A percentile compares a stretch with the other conserved stretches of the same genome.
Conservation (phyloP, 2,329 filamentous ascomycete species). For the Penicillium sclerotigenum region DNA sequence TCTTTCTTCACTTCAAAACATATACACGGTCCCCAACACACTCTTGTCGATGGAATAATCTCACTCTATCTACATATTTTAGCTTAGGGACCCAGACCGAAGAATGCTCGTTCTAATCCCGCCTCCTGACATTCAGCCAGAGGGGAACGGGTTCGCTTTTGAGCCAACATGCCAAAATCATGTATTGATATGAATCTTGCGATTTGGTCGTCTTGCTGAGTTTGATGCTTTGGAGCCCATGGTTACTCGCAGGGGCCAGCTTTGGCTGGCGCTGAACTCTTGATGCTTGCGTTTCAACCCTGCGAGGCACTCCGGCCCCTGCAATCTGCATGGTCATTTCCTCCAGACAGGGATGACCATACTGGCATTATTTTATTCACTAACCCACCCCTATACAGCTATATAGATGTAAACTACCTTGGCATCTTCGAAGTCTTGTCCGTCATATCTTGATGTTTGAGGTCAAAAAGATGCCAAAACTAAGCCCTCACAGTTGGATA, state of each 20-base stretch:
- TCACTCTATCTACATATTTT: slow-evolving; percentile 44
- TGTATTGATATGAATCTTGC: neutral
- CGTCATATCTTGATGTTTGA: slow-evolving; percentile 43
- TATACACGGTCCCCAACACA: slow-evolving; percentile 46
- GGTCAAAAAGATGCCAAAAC: slow-evolving; percentile 47
- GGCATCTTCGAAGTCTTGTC: slow-evolving; percentile 48
- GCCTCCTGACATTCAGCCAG: slow-evolving; percentile 30
- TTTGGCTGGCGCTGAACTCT: neutral
- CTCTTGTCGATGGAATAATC: slow-evolving; percentile 41
- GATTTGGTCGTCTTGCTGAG: neutral
- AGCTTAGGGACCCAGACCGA: slow-evolving; percentile 43
- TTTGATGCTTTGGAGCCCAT: neutral
- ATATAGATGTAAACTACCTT: slow-evolving; percentile 4
- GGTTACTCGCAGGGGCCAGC: neutral
- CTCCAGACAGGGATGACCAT: slow-evolving; percentile 1
- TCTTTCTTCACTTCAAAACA: slow-evolving; percentile 26
- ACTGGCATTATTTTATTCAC: neutral
- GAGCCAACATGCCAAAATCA: slow-evolving; percentile 37
- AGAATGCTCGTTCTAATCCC: slow-evolving; percentile 45
- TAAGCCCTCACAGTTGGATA: slow-evolving; percentile 29
- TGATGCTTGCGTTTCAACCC: neutral
- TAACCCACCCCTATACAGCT: neutral
- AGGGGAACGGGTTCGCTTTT: slow-evolving; percentile 46
- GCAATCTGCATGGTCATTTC: neutral
- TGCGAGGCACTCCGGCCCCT: neutral